Evolutionary conservation across 805 yeast genomes (phyloP), one percentile per base, ranked within the genome.

Genomic region (Barnettozyma sucrosica): DNA sequence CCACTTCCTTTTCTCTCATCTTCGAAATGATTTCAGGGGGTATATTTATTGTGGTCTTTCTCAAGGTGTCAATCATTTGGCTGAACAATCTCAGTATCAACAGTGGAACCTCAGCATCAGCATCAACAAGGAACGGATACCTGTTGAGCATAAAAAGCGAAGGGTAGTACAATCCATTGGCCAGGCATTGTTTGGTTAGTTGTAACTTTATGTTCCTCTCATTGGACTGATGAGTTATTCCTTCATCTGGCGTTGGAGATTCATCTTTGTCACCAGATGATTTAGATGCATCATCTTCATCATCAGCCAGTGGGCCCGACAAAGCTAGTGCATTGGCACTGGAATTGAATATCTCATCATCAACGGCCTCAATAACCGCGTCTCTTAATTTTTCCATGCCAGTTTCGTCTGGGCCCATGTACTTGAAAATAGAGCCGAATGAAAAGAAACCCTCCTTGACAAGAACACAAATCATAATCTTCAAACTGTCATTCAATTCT

Each of bases 271-370:
- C 49, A 11, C 39, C 46, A 44, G 36, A 45, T 18, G 28, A 21
- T 16, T 30, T 43, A 5, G 46, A 36, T 16, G 23, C 49, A 5
- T 79, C 86, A 32, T 84, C 92, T 18, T 79, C 86, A 36, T 84
- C 92, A 34, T 79, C 81, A 4, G 74, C 71, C 34, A 90, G 69
- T 0, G 96, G 95, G 9, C 93, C 93, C 6, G 97, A 96, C 55
- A 89, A 62, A 0, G 97, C 93, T 43, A 90, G 67, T 0, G 96
- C 95, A 51, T 84, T 86, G 0, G 87, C 83, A 21, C 78, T 74
- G 0, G 90, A 83, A 51, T 71, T 70, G 55, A 73, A 70, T 0
- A 85, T 77, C 49, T 79, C 75, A 11, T 78, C 78, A 14, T 81
- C 80, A 47, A 77, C 59, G 9, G 72, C 69, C 26, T 67, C 66